A percentile compares a stretch with the other conserved stretches of the same genome.
Evolutionary conservation across 805 yeast species (phyloP).

Genomic region (Spathaspora boniae): DNA sequence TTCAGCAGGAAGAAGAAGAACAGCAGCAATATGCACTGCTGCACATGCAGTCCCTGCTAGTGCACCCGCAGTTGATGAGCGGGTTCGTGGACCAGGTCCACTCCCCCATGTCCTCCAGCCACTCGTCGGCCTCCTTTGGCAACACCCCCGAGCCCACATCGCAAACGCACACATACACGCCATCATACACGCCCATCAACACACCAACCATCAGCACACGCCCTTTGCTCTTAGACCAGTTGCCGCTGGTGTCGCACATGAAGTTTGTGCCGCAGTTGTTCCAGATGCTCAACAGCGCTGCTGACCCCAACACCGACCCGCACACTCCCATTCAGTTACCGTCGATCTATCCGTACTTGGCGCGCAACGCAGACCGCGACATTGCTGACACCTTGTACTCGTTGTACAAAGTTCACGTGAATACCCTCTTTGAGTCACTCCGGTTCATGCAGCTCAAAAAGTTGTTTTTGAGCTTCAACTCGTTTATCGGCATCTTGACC

Average conservation of each 20-base stretch:
- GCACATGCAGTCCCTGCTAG: constrained; percentile 9
- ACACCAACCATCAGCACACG: constrained; percentile 4
- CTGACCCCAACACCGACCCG: constrained; percentile 9
- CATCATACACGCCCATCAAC: constrained; percentile 13
- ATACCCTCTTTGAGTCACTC: constrained; percentile 59
- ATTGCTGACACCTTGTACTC: constrained; percentile 60
- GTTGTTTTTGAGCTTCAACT: constrained; percentile 49
- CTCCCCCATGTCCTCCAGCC: constrained; percentile 12
- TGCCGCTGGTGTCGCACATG: constrained; percentile 17
- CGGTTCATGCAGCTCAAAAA: constrained; percentile 65
- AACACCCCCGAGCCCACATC: constrained; percentile 11
- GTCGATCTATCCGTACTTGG: constrained; percentile 41
- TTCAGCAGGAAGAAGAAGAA: too few species aligned
- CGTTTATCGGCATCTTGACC: constrained; percentile 55
- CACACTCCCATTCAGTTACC: constrained; percentile 27
- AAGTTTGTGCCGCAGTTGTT: constrained; percentile 31
- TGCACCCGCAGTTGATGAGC: constrained; percentile 5
- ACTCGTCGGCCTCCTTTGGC: constrained; percentile 13
- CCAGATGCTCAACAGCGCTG: constrained; percentile 13
- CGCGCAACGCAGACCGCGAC: constrained; percentile 45
- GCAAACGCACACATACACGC: constrained; percentile 10
- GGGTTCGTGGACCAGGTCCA: constrained; percentile 7
- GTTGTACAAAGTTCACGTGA: constrained; percentile 62
- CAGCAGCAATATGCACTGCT: constrained; percentile 14
- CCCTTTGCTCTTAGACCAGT: constrained; percentile 10